Evolutionary conservation across 176 grass and related monocot genomes (phyloP).

Genomic region (Rhynchospora pubera): DNA sequence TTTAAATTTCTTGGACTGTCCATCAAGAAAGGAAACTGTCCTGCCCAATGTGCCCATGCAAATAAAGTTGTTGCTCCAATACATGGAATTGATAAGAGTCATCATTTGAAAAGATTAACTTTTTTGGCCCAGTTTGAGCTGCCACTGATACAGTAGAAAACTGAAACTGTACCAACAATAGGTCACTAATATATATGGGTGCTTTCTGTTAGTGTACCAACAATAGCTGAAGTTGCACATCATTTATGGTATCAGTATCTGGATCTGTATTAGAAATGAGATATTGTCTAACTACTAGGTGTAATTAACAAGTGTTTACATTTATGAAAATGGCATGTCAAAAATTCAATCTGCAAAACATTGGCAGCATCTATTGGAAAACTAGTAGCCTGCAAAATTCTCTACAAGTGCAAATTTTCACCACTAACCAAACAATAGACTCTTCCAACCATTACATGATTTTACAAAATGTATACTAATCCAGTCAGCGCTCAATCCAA

Average conservation of each 20-base stretch:
- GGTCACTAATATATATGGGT: background rate
- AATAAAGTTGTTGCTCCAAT: background rate
- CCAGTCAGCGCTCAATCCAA: constrained; percentile 65
- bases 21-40: background rate
- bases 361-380: background rate
- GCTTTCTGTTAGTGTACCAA: background rate
- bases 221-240: background rate
- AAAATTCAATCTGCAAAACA: background rate
- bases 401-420: background rate
- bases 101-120: background rate
- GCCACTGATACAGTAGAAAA: background rate
- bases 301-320: background rate
- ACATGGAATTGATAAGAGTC: background rate
- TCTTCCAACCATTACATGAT: background rate
- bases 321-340: background rate
- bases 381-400: background rate
- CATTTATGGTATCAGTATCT: background rate
- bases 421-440: constrained; percentile 13
- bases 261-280: background rate
- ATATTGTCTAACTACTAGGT: background rate
- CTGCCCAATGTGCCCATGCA: background rate
- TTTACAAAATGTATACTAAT: background rate
- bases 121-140: background rate
- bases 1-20: background rate
- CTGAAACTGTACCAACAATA: background rate